Evolutionary conservation across 441 rosid genomes (phyloP), one percentile per base, ranked within the genome.

Genomic region (Viola pubescens): DNA sequence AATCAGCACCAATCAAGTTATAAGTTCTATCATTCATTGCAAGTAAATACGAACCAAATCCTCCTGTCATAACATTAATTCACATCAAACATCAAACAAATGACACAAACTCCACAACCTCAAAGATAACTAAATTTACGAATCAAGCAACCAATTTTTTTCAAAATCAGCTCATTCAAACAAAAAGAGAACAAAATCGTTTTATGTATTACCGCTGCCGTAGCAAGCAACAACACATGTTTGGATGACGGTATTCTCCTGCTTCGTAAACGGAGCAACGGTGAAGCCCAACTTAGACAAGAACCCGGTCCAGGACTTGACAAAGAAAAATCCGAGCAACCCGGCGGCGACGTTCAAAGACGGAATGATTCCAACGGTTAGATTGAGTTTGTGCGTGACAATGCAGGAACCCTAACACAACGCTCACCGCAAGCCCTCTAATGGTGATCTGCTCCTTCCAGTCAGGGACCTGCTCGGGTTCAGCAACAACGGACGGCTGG

Each of bases 211-310:
- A 26, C 97, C 94, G 66, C 94, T 90, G 58, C 79, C 95, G 14
- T 90, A 90, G 72, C 97, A 87, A 40, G 95, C 97, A 12, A 90
- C 97, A 13, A 90, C 95, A 58, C 97, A 85, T 50, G 97, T 89
- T 72, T 89, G 97, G 51, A 89, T 85, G 41, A 89, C 92, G 16
- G 92, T 83, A 70, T 85, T 85, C 79, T 87, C 97, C 63, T 90
- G 94, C 68, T 84, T 82, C 11, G 95, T 87, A 57, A 90, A 90
- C 0, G 91, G 95, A 57, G 75, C 62, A 34, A 81, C 73, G 4
- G 79, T 65, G 60, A 85, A 56, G 7, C 95, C 97, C 7, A 87
- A 73, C 66, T 69, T 73, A 38, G 86, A 70, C 42, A 85, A 61
- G 56, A 83, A 75, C n/a, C 48, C 11, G 48, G 9, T 7, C 48